Evolutionary conservation across 176 grass and related monocot species (phyloP).

Genomic region (Phoenix dactylifera): DNA sequence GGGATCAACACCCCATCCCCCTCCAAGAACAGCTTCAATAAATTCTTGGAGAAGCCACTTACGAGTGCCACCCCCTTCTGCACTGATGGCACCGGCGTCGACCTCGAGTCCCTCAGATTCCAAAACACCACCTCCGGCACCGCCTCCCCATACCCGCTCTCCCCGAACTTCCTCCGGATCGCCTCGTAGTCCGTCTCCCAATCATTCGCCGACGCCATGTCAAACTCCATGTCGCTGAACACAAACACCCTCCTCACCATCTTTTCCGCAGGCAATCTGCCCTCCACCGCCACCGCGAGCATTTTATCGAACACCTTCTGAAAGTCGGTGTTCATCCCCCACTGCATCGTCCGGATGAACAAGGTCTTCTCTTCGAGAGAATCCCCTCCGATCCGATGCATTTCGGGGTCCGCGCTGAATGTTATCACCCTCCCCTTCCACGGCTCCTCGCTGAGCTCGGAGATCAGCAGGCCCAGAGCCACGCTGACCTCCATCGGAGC

Average conservation of each 20-base stretch:
- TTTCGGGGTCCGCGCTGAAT: constrained; percentile 32
- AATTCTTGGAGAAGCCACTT: constrained; percentile 72
- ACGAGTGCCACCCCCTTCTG: constrained; percentile 69
- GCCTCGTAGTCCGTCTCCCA: constrained; percentile 93
- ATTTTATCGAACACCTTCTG: constrained; percentile 61
- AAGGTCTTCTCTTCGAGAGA: constrained; percentile 40
- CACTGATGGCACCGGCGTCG: constrained; percentile 34
- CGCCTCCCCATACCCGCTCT: constrained; percentile 34
- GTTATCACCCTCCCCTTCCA: constrained; percentile 65
- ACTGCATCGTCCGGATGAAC: constrained; percentile 25
- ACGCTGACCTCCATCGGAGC: constrained; percentile 58
- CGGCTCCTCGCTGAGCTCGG: constrained; percentile 64
- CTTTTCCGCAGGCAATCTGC: constrained; percentile 33
- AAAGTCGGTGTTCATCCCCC: constrained; percentile 42
- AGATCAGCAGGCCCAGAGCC: constrained; percentile 67
- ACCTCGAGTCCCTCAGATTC: constrained; percentile 55
- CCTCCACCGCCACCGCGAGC: constrained; percentile 34
- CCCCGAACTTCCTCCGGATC: constrained; percentile 41
- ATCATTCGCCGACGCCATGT: constrained; percentile 31
- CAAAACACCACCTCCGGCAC: constrained; percentile 69
- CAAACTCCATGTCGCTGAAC: constrained; percentile 91
- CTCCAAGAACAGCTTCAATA: constrained; percentile 58
- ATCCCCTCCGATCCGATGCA: constrained; percentile 35
- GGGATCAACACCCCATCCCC: constrained; percentile 32
- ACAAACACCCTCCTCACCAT: constrained; percentile 68